Conservation (phyloP, 1,139 yeast species). For the Williopsis jadinii region DNA sequence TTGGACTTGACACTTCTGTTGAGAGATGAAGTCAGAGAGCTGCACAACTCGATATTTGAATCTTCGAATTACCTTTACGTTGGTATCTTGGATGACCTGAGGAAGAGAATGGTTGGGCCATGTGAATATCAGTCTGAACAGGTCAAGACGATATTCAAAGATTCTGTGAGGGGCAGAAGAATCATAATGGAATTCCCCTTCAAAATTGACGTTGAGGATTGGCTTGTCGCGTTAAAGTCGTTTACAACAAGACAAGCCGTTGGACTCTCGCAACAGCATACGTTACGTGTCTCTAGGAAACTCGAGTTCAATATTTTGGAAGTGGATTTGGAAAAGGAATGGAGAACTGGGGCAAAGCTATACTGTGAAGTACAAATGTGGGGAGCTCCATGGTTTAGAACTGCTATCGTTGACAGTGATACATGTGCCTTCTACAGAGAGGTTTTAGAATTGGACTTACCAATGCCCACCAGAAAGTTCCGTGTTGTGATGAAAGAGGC, state of each 20-base stretch:
- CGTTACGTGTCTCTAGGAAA: constrained; percentile 49
- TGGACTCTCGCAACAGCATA: constrained; percentile 28
- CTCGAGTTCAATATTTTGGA: constrained; percentile 59
- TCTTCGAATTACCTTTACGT: constrained; percentile 50
- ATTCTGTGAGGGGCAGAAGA: constrained; percentile 21
- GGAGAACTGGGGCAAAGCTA: constrained; percentile 15
- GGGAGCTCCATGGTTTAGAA: constrained; percentile 65
- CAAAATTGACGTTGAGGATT: constrained; percentile 71
- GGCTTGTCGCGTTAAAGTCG: constrained; percentile 70
- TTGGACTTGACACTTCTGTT: constrained; percentile 50
- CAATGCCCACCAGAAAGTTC: constrained; percentile 47
- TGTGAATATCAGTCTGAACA: constrained; percentile 2
- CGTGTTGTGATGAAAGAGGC: constrained; percentile 43
- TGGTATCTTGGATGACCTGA: constrained; percentile 48
- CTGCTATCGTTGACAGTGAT: constrained; percentile 47
- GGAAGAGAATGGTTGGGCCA: constrained; percentile 23
- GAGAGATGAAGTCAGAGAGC: constrained; percentile 60
- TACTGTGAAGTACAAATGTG: constrained; percentile 62
- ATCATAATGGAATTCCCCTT: constrained; percentile 59
- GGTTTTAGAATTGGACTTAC: constrained; percentile 47
- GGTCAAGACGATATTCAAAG: constrained; percentile 7
- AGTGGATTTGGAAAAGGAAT: constrained; percentile 7
- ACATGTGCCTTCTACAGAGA: constrained; percentile 70
- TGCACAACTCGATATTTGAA: constrained; percentile 64
- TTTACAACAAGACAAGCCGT: constrained; percentile 56